Evolutionary conservation across 345 rosid species (phyloP), one percentile per base, ranked within the genome.

Genomic region (Barbarea vulgaris): DNA sequence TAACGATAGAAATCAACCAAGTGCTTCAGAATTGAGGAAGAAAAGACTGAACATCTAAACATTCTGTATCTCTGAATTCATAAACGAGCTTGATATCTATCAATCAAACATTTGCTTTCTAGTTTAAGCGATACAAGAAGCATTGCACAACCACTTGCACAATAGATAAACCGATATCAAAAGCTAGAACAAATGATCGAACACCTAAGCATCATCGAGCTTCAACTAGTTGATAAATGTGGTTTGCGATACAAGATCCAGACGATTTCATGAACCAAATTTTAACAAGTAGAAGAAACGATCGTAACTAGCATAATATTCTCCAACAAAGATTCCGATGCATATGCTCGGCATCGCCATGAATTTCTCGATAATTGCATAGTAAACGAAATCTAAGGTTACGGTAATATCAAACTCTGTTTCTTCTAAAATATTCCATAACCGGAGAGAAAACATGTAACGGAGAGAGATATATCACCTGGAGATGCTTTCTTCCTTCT

Each of bases 401-500:
- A 19, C 27, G 21, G 30, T 41, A 15, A 4, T 12, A 73, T 53
- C 19, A 8, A 74, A 8, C 72, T 74, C 59, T 33, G 66, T 41
- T 24, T 22, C 66, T 5, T 34, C 67, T 12, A 54, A 15, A 15
- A n/a, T 12, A 41, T 10, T 53, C 56, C 30, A 30, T 13, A 69
- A 53, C 5, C 46, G 19, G 51, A 57, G 73, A 47, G 52, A 48
- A 48, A 66, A 34, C 15, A 22, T 10, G 58, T 11, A 74, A 28
- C 13, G 33, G 24, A 48, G 68, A 70, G 37, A 70, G 39, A 42
- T 8, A 14, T 25, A 51, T 73, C 51, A 89, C 97, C 97, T 93
- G 17, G 90, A 87, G 75, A 93, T 87, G 69, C 93, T 93, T 71
- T 90, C 89, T 69, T 89, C 98, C 75, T 91, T 90, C 84, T 84